Evolutionary conservation across 176 grass and related monocot genomes (phyloP), one percentile per base, ranked within the genome.

Genomic region (Triticum dicoccoides): DNA sequence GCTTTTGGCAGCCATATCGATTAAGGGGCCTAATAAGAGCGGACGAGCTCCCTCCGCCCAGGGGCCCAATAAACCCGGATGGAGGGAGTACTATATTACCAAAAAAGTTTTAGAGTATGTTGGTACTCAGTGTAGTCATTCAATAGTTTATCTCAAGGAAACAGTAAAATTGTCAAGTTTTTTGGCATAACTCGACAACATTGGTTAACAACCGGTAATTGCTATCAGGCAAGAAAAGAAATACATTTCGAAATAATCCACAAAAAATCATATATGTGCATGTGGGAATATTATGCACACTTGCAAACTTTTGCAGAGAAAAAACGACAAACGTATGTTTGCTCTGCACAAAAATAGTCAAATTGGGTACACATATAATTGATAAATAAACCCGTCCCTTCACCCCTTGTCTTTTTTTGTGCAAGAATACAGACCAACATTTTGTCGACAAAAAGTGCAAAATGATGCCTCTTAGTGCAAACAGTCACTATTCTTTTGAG

Each of bases 81-180:
- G 2, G 30, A 30, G 30, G 30, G 30, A 30, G 30, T 30, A 30
- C 25, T 25, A 25, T 25, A 78, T 77, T 69, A 52, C 78, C n/a
- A 69, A 42, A 86, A 33, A 68, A 39, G 44, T 61, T 54, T 65
- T 21, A 32, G 17, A 86, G 45, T 25, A 78, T 20, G 45, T 45
- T 77, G 24, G 12, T 5, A 71, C 35, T 34, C 49, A 11, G 58
- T 77, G 44, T 21, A 69, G 21, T 35, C 42, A 13, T 69, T 68
- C 80, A 78, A 69, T 13, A 77, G 38, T 88, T 42, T 15, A 65
- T 39, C 18, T 72, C 47, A 63, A 80, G 77, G 25, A 61, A 23
- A 86, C 52, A 81, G 34, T 9, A 11, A 25, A 3, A 27, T 70
- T 63, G 82, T 24, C 17, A 20, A 61, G 58, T 88, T 61, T 21